These are phyloP conservation scores for Chlorella vulgaris DNA, from an alignment of 139 green algal species.

Conservation along the genomic window DNA sequence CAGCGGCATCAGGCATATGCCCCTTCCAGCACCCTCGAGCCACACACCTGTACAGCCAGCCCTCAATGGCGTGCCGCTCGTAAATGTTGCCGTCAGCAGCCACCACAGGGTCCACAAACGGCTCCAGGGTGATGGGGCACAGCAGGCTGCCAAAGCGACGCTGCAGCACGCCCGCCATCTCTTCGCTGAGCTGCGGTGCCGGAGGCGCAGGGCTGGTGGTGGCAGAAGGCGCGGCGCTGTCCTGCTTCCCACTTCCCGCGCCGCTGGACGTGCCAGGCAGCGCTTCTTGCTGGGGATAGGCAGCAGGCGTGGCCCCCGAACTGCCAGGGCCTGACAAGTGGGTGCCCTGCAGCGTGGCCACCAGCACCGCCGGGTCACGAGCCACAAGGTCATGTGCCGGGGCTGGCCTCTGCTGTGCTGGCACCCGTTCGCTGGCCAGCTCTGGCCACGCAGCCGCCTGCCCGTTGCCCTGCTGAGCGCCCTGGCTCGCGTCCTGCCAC, in stretches of 20 bases:
- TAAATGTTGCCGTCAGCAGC: background rate
- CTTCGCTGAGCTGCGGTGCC: background rate
- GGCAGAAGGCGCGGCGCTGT: too few relatives aligned
- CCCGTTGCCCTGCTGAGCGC: background rate
- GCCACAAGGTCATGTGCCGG: too few relatives aligned
- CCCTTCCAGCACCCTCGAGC: too few relatives aligned
- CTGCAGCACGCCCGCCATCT: background rate
- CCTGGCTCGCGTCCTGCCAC: background rate
- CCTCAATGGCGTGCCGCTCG: slow-evolving; percentile 41
- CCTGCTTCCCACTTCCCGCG: too few relatives aligned
- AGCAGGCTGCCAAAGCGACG: background rate
- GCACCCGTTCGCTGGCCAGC: background rate
- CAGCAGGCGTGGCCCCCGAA: too few relatives aligned
- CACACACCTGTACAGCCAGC: slow-evolving; percentile 35
- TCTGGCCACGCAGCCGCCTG: background rate
- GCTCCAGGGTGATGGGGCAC: slow-evolving; percentile 6
- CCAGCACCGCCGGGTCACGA: background rate
- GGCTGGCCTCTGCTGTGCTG: background rate
- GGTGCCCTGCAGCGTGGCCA: background rate
- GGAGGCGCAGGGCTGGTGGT: background rate
- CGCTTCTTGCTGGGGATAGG: too few relatives aligned
- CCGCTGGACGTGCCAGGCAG: too few relatives aligned
- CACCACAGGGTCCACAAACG: background rate
- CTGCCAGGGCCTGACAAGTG: background rate
- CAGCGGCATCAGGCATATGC: background rate